phyloP scores from a whole-genome alignment of 2,329 filamentous ascomycete species.

The Penicillium occitanis region DNA sequence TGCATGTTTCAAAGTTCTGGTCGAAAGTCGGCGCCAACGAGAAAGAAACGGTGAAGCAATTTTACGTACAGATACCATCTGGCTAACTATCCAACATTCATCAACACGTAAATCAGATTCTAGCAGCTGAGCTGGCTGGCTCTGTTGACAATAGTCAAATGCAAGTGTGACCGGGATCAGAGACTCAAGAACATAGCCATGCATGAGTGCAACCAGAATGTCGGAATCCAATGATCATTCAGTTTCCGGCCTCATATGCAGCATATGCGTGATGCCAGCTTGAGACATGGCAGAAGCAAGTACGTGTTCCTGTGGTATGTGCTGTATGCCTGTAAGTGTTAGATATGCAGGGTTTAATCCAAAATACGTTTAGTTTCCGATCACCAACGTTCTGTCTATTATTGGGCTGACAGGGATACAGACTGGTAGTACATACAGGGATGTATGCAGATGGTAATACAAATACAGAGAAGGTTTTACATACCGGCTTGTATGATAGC shows the following conservation, averaged over 20 bases:
- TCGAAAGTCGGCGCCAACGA: background rate
- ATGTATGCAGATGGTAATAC: background rate
- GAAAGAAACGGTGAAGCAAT: background rate
- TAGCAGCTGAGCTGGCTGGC: background rate
- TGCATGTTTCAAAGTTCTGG: background rate
- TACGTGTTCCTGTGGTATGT: background rate
- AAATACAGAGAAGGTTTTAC: background rate
- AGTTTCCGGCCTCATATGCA: background rate
- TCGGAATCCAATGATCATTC: background rate
- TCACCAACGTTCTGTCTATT: background rate
- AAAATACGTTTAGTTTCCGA: background rate
- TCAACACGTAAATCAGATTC: background rate
- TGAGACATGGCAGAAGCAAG: background rate
- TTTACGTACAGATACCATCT: background rate
- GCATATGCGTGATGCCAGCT: background rate
- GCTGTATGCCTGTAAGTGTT: background rate
- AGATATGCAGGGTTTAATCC: background rate
- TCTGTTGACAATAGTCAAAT: background rate
- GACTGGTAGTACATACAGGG: background rate
- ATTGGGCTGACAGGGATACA: background rate
- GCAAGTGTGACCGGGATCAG: background rate
- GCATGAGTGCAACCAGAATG: background rate
- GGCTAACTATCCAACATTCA: background rate
- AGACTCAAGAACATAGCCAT: background rate
- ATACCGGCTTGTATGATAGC: conserved; percentile 1